A percentile compares a stretch with the other conserved stretches of the same genome.
These are phyloP conservation scores for Magnolia changhungtana DNA, from an alignment of 164 flowering plant species.

Conservation along the genomic window DNA sequence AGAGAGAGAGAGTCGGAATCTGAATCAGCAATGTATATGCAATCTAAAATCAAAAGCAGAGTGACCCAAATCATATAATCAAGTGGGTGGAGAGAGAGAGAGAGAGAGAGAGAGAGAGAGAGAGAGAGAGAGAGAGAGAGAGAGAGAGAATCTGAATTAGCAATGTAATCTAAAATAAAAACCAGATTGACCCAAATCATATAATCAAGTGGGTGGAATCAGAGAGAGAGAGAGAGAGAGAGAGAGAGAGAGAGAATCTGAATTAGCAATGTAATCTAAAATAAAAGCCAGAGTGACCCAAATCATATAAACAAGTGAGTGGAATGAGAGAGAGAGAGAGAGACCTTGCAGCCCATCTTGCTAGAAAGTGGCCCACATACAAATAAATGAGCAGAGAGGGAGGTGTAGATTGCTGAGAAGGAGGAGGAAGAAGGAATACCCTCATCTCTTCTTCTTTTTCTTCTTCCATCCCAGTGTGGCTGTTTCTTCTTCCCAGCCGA, in stretches of 20 bases:
- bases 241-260: too few species aligned
- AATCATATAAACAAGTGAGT: background rate
- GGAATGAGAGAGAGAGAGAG: background rate
- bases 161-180: too few species aligned
- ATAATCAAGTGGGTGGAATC: too few species aligned
- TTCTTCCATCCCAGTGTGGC: background rate
- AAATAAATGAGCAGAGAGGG: conserved; percentile 44
- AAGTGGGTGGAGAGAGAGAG: too few species aligned
- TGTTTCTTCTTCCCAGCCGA: background rate
- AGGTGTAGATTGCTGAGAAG: conserved; percentile 1
- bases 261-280: too few species aligned
- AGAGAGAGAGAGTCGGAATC: too few species aligned
- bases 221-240: too few species aligned
- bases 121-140: too few species aligned
- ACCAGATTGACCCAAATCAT: too few species aligned
- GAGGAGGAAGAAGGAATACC: conserved; percentile 2
- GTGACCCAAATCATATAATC: background rate
- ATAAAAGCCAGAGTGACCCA: background rate
- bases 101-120: too few species aligned
- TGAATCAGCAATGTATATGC: background rate
- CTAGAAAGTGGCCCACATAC: conserved; percentile 70
- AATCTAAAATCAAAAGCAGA: background rate
- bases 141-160: background rate
- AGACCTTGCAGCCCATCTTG: conserved; percentile 96
- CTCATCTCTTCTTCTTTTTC: conserved; percentile 1